Evolutionary conservation across 2,329 filamentous ascomycete species (phyloP), one percentile per base, ranked within the genome.

Genomic region (Sporothrix dimorphospora): DNA sequence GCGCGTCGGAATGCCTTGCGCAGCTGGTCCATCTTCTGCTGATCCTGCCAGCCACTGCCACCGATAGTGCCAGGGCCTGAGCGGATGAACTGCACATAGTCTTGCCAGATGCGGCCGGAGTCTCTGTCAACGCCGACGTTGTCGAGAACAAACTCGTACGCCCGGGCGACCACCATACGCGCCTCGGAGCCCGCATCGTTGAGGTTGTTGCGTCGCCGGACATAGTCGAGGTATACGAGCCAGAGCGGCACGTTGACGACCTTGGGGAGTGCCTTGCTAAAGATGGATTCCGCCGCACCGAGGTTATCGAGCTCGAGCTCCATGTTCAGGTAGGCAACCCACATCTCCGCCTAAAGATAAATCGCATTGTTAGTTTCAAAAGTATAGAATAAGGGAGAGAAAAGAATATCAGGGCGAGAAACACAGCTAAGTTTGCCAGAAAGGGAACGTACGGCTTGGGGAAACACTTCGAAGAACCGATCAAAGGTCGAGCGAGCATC

Each of bases 21-120:
- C 69, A 99, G 83, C 76, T 92, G 86, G 77, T 99, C 96, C 92
- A 97, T 97, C 85, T 99, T 99, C 79, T 98, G 96, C 82, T 95
- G 92, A 79, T 98, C 96, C 81, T 98, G 94, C 97, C 96, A 99
- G 72, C 89, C 91, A 72, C 87, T 91, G 57, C 95, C 96, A 34
- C 94, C 95, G 72, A 96, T 88, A 72, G 90, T 90, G 6, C 96
- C 96, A 0, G 96, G 96, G 0, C 92, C 93, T 51, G 89, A 92
- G 79, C 94, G 94, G 81, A 98, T 89, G 79, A 99, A 98, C 76
- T 96, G 90, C 74, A 99, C 91, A 78, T 98, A 98, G 76, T 99
- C 96, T 73, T 92, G 89, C 96, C 96, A 99, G 72, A 99, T 91
- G 75, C 87, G 89, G 47, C 94, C 95, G 12, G 94, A 91, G 78